Evolutionary conservation across 495 filamentous ascomycete species (phyloP).

Genomic region (Penicillium psychrofluorescens): DNA sequence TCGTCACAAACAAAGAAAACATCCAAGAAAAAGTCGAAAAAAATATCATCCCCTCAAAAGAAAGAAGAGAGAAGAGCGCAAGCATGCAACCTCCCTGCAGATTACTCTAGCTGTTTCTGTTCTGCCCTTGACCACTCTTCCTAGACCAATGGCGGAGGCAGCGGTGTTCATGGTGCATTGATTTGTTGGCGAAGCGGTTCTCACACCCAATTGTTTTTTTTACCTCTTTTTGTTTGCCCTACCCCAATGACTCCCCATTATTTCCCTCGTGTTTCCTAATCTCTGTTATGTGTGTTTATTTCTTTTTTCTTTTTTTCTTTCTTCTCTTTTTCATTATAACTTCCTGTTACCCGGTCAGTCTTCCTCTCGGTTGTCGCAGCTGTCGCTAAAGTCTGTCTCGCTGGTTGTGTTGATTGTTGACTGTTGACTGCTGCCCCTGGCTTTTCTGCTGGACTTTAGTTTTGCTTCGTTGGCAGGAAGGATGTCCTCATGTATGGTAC

Average conservation of each 20-base stretch:
- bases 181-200: conserved; percentile 25
- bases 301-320: conserved; percentile 11
- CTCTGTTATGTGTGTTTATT: conserved; percentile 14
- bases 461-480: conserved; percentile 5
- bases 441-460: too few species aligned
- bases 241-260: conserved; percentile 2
- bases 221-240: conserved; percentile 11
- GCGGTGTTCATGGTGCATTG: conserved; percentile 42
- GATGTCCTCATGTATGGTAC: conserved; percentile 20
- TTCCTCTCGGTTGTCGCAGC: conserved; percentile 9
- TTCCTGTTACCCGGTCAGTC: conserved; percentile 7
- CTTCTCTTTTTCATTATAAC: conserved; percentile 10
- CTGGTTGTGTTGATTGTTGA: conserved; percentile 1
- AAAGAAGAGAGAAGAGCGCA: conserved; percentile 27
- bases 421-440: not conserved
- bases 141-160: conserved; percentile 36
- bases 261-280: conserved; percentile 6
- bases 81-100: conserved; percentile 22
- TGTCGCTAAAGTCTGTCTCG: conserved; percentile 7
- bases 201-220: conserved; percentile 14
- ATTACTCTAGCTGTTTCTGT: conserved; percentile 26
- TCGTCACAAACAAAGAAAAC: conserved; percentile 7
- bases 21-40: conserved; percentile 12
- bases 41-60: conserved; percentile 17
- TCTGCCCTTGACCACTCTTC: conserved; percentile 28